Conservation (phyloP, 202 grass and related monocot species). For the Bolboschoenoplectus hybrid region DNA sequence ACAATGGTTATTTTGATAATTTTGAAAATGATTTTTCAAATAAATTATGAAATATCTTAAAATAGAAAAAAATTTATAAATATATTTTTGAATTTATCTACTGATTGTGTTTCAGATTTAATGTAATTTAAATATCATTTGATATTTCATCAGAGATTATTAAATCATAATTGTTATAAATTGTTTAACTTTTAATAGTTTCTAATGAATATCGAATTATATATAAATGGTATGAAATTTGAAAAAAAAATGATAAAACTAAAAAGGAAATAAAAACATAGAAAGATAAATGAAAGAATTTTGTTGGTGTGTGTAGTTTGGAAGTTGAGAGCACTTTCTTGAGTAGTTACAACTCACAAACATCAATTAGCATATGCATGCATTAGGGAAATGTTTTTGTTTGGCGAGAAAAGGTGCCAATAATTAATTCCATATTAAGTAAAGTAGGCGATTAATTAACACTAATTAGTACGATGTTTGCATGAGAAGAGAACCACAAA, state of each 20-base stretch:
- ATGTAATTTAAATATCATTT: too few relatives aligned
- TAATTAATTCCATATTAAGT: background rate
- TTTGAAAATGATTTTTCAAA: too few relatives aligned
- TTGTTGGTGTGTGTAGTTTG: background rate
- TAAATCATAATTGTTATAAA: too few relatives aligned
- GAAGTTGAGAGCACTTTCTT: background rate
- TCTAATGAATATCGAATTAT: too few relatives aligned
- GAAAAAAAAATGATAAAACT: background rate
- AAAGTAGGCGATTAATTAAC: background rate
- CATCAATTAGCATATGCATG: background rate
- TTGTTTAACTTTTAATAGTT: too few relatives aligned
- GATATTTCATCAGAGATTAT: too few relatives aligned
- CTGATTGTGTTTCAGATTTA: too few relatives aligned
- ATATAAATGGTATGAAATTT: too few relatives aligned
- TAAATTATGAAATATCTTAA: too few relatives aligned
- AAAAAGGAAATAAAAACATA: background rate
- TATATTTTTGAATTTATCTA: too few relatives aligned
- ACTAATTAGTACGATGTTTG: slow-evolving; percentile 19
- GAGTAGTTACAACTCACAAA: background rate
- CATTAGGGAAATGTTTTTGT: background rate
- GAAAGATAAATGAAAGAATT: background rate
- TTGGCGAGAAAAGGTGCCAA: background rate
- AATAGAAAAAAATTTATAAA: too few relatives aligned
- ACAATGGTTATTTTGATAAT: too few relatives aligned
- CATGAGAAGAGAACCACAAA: background rate